Evolutionary conservation across 1,139 yeast species (phyloP).

Genomic region (Magnusiomyces magnusii): DNA sequence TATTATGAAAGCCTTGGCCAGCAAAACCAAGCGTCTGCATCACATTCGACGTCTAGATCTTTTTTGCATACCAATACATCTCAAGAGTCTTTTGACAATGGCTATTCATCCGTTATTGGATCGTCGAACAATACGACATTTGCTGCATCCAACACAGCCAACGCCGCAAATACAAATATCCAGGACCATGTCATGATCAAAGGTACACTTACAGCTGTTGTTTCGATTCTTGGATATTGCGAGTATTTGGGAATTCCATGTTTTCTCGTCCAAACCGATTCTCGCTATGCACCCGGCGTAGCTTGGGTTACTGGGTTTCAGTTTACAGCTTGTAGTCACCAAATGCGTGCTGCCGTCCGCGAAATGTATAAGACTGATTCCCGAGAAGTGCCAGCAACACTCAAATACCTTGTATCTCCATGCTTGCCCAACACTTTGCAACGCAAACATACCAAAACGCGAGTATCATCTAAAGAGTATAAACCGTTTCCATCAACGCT

Average conservation of each 20-base stretch:
- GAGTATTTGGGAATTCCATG: constrained; percentile 4
- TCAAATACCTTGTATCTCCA: not conserved
- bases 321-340: not conserved
- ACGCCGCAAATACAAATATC: no score
- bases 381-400: not conserved
- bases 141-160: no score
- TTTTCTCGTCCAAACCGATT: constrained; percentile 1
- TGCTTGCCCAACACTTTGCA: not conserved
- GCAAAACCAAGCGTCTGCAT: not conserved
- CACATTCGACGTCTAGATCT: not conserved
- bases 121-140: no score
- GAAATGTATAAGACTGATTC: not conserved
- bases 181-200: constrained; percentile 1
- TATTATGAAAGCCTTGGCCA: not conserved
- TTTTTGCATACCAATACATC: no score
- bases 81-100: no score
- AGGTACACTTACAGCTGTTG: not conserved
- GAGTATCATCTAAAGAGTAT: not conserved
- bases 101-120: no score
- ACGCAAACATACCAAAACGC: not conserved
- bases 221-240: not conserved
- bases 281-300: not conserved
- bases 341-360: not conserved
- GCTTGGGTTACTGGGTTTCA: constrained; percentile 5
- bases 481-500: no score